Evolutionary conservation across 2,329 filamentous ascomycete genomes (phyloP), one percentile per base, ranked within the genome.

Genomic region (Anthostomella pinea): DNA sequence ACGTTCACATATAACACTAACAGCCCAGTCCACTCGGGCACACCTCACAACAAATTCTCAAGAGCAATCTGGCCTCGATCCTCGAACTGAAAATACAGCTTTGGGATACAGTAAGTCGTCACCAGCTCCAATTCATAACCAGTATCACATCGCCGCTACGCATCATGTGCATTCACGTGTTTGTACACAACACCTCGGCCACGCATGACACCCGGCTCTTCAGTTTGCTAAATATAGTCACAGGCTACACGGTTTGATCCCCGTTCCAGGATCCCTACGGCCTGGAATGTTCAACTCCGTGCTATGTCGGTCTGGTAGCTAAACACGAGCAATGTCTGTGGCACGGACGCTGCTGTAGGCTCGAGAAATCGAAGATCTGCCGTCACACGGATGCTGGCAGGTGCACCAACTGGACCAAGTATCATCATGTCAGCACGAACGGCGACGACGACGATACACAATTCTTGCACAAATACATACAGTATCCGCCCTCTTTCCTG

Each of bases 201-300:
- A 24, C 33, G 16, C 50, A 53, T 19, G 49, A 52, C 20, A 41
- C 42, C 3, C 44, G 48, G 6, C 44, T 29, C 24, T 22, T 22
- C 10, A 36, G 38, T 23, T 26, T 43, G n/a, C 9, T 54, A 3
- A 45, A 52, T 21, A 40, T 45, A 8, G 22, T 16, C 6, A 54
- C 46, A 6, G 37, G 43, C 6, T 52, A 44, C 14, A 38, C 35
- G 4, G 45, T 52, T 5, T 38, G 31, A n/a, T 48, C 38, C 10
- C 45, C 46, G 1, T 52, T 38, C 13, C 48, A 48, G n/a, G 42
- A 45, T 6, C 45, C 43, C 4, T 18, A 18, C 8, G 11, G 11
- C 10, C 30, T 8, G 13, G 13, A 21, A 8, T 39, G 35, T 18
- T 6, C 19, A 17, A 32, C 14, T 6, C 39, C 35, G 9, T 33